Evolutionary conservation across 2,329 filamentous ascomycete genomes (phyloP), one percentile per base, ranked within the genome.

Genomic region (Trichophyton verrucosum): DNA sequence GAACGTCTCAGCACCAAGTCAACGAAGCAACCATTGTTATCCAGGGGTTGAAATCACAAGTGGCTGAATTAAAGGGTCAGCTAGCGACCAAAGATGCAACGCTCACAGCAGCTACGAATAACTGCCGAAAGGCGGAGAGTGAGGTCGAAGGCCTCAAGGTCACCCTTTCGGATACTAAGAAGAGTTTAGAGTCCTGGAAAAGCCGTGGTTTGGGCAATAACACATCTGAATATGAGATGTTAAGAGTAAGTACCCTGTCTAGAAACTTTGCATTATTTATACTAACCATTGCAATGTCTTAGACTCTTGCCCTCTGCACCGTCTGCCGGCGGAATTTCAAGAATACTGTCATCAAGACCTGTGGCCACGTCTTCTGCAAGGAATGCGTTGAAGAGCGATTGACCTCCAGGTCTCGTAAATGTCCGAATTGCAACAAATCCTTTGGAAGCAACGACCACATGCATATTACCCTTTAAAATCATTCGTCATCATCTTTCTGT

Each of bases 251-350:
- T 83, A 55, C 15, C 57, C 5, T 15, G 58, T 47, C 7, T 38
- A 30, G 61, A 61, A 69, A 67, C 68, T 65, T 65, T 20, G 62
- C 64, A 15, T 61, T 61, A 49, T 61, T 46, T 24, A 44, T 27
- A n/a, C 44, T 62, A 62, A 60, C 46, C 57, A 53, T 0, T n/a
- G 49, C 46, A 38, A 20, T 22, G 36, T 20, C 15, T 1, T 68
- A 89, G 86, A 81, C 81, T 69, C 82, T 94, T 74, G 87, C 89
- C 36, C 84, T 95, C 58, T 99, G 94, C 77, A 89, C 90, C 9
- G 89, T 97, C 58, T 99, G 95, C 77, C 89, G 90, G 67, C 87
- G 85, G 69, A 89, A 92, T 66, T 91, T 96, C 78, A 97, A 97
- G 75, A 90, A 97, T 70, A 95, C 91, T 0, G 87, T 87, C 8